phyloP scores from a whole-genome alignment of 2,329 filamentous ascomycete species.

The Hypoxylon sp. region DNA sequence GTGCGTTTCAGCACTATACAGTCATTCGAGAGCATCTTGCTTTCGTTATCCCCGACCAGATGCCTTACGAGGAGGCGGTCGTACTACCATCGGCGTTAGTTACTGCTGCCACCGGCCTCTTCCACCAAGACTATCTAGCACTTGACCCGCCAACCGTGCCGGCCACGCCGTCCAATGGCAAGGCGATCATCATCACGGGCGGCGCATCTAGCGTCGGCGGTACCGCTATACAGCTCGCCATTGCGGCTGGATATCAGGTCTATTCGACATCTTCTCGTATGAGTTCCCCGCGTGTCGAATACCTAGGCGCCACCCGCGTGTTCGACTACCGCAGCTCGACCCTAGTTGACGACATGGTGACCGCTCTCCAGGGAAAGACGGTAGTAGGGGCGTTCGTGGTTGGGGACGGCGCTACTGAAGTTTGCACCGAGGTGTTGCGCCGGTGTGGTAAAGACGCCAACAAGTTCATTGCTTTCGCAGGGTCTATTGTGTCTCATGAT shows the following conservation, averaged over 20 bases:
- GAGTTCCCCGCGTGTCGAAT: slow-evolving; percentile 57
- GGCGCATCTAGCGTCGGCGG: slow-evolving; percentile 23
- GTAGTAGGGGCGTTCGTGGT: slow-evolving; percentile 44
- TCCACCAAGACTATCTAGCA: slow-evolving; percentile 6
- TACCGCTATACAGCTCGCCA: slow-evolving; percentile 59
- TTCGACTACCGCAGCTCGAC: slow-evolving; percentile 59
- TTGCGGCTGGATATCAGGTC: slow-evolving; percentile 60
- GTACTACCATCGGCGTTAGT: slow-evolving; percentile 20
- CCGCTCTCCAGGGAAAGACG: slow-evolving; percentile 22
- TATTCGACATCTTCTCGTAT: slow-evolving; percentile 56
- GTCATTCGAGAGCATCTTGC: slow-evolving; percentile 16
- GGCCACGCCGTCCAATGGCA: background rate
- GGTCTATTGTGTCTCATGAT: background rate
- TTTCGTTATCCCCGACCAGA: slow-evolving; percentile 3
- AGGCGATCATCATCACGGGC: slow-evolving; percentile 19
- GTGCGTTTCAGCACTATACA: slow-evolving; percentile 30
- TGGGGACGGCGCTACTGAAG: slow-evolving; percentile 29
- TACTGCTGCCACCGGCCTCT: slow-evolving; percentile 26
- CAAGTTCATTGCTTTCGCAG: slow-evolving; percentile 38
- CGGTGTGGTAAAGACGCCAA: slow-evolving; percentile 10
- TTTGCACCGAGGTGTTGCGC: slow-evolving; percentile 41
- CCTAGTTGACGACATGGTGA: slow-evolving; percentile 50
- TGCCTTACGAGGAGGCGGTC: slow-evolving; percentile 16
- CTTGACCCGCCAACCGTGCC: slow-evolving; percentile 5
- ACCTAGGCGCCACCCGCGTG: slow-evolving; percentile 57